Evolutionary conservation across 176 grass and related monocot species (phyloP), one percentile per base, ranked within the genome.

Genomic region (Rhynchospora tenuis): DNA sequence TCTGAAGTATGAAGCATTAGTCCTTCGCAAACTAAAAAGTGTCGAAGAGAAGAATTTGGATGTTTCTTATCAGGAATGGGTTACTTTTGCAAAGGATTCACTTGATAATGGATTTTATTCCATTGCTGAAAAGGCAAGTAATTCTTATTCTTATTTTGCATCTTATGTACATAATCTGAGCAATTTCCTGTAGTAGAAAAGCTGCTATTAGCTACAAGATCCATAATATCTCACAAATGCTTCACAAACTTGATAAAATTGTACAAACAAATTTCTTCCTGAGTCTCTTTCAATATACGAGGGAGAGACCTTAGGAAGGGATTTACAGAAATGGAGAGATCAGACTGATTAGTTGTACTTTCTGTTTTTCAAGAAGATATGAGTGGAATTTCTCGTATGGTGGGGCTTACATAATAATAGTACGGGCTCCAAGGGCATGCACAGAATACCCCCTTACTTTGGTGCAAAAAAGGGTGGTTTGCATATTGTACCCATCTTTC

Each of bases 81-180:
- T 87, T 19, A 93, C 90, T 73, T 94, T 94, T 64, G 92, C 89
- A 23, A 94, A 93, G 60, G 92, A 98, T 58, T 93, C 82, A 83
- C 81, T 94, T 85, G 74, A 93, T 76, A 98, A 94, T 89, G 90
- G 90, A 3, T 93, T 94, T 74, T 98, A 94, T 61, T 65, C 89
- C 59, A 85, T 94, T 79, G 86, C 95, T 46, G 84, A 90, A 68
- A 92, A 90, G 95, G 92, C 91, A 86, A 4, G 27, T 84, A 0
- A 0, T 14, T 77, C 73, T 56, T 20, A 0, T 57, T 28, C 5
- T n/a, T 31, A 31, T 23, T 42, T 47, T 20, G 9, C 2, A 61
- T 81, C 17, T n/a, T 19, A 29, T 26, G 50, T 43, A 43, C 31
- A 1, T 43, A 44, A 43, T 43, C 3, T 15, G 16, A 38, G 31